Conservation (phyloP, 306 rosid species). For the Rubus parviflorus region DNA sequence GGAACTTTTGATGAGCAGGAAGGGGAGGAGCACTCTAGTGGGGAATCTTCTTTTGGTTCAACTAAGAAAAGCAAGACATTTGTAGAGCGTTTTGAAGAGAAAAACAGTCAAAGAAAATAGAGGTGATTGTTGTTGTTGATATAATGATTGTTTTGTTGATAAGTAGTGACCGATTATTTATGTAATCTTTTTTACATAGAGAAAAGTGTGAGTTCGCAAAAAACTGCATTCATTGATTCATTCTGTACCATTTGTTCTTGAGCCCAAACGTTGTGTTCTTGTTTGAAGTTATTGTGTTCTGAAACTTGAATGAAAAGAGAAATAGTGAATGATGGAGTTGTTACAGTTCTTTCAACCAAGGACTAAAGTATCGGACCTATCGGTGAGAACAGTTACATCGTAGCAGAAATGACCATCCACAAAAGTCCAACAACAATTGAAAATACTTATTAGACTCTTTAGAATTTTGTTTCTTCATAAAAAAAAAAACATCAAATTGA, state of each 20-base stretch:
- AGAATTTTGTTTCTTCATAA: too few relatives aligned
- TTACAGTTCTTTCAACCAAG: background rate
- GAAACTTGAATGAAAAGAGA: background rate
- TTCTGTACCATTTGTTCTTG: background rate
- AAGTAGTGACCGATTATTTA: background rate
- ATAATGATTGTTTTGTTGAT: background rate
- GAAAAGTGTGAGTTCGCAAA: background rate
- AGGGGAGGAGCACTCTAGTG: constrained; percentile 43
- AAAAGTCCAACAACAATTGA: too few relatives aligned
- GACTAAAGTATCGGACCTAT: too few relatives aligned
- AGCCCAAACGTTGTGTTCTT: background rate
- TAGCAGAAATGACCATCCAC: too few relatives aligned
- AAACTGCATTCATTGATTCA: constrained; percentile 1
- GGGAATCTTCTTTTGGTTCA: constrained; percentile 48
- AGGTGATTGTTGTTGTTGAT: constrained; percentile 20
- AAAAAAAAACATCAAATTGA: too few relatives aligned
- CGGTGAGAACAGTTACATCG: too few relatives aligned
- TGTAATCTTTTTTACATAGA: background rate
- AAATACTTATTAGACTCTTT: too few relatives aligned
- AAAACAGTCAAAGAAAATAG: constrained; percentile 22
- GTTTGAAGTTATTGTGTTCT: too few relatives aligned
- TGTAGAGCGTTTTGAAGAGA: background rate
- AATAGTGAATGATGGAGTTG: background rate
- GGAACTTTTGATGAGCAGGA: constrained; percentile 72
- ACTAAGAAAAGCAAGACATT: constrained; percentile 38